Evolutionary conservation across 306 rosid genomes (phyloP), one percentile per base, ranked within the genome.

Genomic region (Rubus idaeus): DNA sequence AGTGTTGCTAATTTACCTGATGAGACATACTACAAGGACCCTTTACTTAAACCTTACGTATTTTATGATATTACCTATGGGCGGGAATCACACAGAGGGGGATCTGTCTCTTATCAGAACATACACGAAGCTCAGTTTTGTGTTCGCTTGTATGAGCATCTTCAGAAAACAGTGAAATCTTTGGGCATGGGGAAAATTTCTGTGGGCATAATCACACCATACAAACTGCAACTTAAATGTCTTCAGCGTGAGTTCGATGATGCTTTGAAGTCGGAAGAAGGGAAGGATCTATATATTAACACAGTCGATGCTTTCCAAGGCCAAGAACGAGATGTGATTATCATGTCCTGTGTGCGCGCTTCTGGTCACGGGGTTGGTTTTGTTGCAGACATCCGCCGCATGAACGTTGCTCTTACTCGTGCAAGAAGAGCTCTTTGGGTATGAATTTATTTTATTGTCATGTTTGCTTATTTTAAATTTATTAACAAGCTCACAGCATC

Each of bases 301-400:
- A 95, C 99, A 10, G 99, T 95, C 8, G 99, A 95, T 84, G 99
- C 99, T 71, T 95, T 95, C 86, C 99, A 95, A 85, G 99, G 99
- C 65, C 99, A 95, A 85, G 99, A 95, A 74, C 90, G 99, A 14
- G 99, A 95, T 81, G 97, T 95, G 78, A 95, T 95, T 64, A 95
- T 95, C 70, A 95, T 95, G 97, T 95, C 98, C 44, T 92, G 98
- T 83, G 97, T 95, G 82, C 97, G 98, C 64, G 97, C 98, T 69
- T 94, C 98, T 40, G 80, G 18, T 81, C 97, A 92, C 16, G 98
- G 98, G 14, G 97, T 95, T 84, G 98, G 97, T 78, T 95, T 95
- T 79, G 97, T 95, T 79, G 89, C 98, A 68, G 98, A 95, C 76
- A 90, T 95, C 61, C 96, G 97, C 1, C 87, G 98, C 41, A 95